Evolutionary conservation across 805 yeast genomes (phyloP).

Genomic region (Wickerhamomyces pijperi): DNA sequence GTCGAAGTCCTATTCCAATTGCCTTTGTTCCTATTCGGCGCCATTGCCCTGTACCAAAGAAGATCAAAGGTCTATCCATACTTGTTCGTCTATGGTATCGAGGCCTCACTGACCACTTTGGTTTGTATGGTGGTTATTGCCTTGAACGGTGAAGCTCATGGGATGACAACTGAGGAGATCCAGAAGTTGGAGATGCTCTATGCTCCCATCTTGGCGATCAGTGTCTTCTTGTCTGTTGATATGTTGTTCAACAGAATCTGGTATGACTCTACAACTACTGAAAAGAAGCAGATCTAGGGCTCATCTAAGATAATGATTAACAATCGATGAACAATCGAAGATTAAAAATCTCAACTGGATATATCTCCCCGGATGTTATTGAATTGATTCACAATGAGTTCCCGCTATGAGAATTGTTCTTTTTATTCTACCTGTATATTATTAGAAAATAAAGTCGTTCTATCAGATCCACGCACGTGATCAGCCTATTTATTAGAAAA

Average conservation of each 20-base stretch:
- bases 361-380: no score
- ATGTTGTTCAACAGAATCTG: constrained; percentile 12
- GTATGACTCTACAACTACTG: neutral
- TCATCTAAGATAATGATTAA: no score
- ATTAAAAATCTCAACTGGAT: no score
- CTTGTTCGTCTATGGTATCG: constrained; percentile 62
- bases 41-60: constrained; percentile 23
- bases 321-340: neutral
- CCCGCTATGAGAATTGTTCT: no score
- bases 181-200: constrained; percentile 41
- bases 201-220: constrained; percentile 62
- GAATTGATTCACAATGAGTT: no score
- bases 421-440: no score
- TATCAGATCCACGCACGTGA: no score
- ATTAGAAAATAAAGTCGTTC: no score
- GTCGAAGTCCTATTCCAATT: constrained; percentile 68
- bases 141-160: constrained; percentile 23
- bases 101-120: constrained; percentile 72
- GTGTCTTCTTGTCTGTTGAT: constrained; percentile 34
- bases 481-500: no score
- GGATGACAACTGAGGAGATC: constrained; percentile 22
- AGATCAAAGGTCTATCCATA: constrained; percentile 26
- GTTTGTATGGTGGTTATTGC: constrained; percentile 52
- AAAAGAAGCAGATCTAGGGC: neutral
- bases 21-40: constrained; percentile 58